These are phyloP conservation scores for Lactarius psammicola DNA, from an alignment of 768 basidiomycete genomes.

Conservation along the genomic window DNA sequence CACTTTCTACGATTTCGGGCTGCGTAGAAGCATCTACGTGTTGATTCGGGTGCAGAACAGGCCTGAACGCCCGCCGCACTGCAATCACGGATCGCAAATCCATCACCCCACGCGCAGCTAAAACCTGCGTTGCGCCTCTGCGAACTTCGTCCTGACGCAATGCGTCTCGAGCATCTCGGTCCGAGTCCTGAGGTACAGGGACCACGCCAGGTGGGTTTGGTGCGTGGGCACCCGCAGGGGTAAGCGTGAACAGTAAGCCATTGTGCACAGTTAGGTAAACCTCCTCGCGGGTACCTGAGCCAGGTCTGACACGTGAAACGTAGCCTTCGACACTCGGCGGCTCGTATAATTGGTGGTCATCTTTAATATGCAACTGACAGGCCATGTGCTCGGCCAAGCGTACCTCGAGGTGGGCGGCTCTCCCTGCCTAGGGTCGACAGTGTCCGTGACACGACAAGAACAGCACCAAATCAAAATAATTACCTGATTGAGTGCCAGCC, in stretches of 20 bases:
- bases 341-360: conserved; percentile 56
- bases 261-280: conserved; percentile 72
- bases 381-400: conserved; percentile 71
- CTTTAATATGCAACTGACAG: conserved; percentile 42
- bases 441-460: conserved; percentile 2
- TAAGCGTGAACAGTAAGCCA: conserved; percentile 65
- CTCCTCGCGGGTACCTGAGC: conserved; percentile 53
- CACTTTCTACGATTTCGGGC: conserved; percentile 34
- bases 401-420: conserved; percentile 63
- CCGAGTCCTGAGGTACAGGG: conserved; percentile 35
- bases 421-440: conserved; percentile 36
- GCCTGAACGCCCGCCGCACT: conserved; percentile 63
- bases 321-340: conserved; percentile 88
- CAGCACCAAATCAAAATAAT: conserved; percentile 30
- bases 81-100: conserved; percentile 69
- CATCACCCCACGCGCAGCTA: conserved; percentile 61
- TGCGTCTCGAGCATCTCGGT: conserved; percentile 33
- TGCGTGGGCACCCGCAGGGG: conserved; percentile 54
- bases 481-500: conserved; percentile 72
- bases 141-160: conserved; percentile 54
- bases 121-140: conserved; percentile 63
- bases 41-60: conserved; percentile 36
- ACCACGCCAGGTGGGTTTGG: conserved; percentile 64
- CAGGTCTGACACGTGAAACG: conserved; percentile 65
- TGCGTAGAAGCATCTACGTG: conserved; percentile 16